Evolutionary conservation across 108 stramenopile species (phyloP), one percentile per base, ranked within the genome.

Genomic region (Schizochytrium sp.): DNA sequence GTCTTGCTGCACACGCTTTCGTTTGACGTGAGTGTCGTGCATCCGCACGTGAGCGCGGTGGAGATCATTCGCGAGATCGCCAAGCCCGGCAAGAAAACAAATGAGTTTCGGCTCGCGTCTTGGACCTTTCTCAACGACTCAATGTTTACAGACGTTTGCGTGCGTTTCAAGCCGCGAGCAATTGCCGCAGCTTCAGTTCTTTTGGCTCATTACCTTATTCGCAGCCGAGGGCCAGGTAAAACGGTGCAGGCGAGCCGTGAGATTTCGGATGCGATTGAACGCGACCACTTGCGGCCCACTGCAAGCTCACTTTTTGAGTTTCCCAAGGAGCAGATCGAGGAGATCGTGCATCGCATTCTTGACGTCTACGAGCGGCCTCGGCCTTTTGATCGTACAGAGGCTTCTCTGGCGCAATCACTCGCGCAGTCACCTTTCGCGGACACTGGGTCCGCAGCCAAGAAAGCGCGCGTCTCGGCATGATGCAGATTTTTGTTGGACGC

Each of bases 111-210:
- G 18, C 45, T 53, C 5, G 45, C 48, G n/a, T 47, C 76, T 55
- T 83, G 76, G 76, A 83, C 45, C n/a, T 83, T 83, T 53, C 28
- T 83, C 23, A 83, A 83, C 28, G 76, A 83, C 23, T 83, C 76
- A 10, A 47, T 83, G 48, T 83, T 83, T 45, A 83, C 76, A 4
- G 76, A 83, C 51, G 23, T 83, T 25, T 83, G 76, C 51, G 76
- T 83, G 76, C 45, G 76, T 3, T 83, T 53, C 76, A 47, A 53
- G 48, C 76, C 76, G 76, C 48, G 51, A 4, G 48, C 45, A 1
- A 53, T 83, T 53, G 76, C 76, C 12, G 76, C 76, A 34, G 76
- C 76, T 12, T 47, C 76, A 12, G 76, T 83, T 6, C 51, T 83
- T 12, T 23, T 83, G 48, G 51, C 76, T 45, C 48, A 53, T 4